Evolutionary conservation across 2,329 filamentous ascomycete species (phyloP).

Genomic region (Talaromyces sp.): DNA sequence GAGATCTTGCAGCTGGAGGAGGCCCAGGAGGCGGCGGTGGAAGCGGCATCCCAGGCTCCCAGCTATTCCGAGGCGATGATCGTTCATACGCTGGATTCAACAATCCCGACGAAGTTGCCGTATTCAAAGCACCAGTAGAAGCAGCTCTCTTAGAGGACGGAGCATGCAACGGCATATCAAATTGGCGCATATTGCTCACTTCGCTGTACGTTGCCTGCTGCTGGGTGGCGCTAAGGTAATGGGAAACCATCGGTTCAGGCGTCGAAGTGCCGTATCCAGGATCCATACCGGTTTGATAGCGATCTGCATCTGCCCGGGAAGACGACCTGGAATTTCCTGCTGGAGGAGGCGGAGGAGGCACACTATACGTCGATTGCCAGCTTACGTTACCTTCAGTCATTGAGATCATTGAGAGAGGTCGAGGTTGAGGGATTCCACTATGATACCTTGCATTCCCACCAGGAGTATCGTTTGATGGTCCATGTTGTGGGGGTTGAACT

Average conservation of each 20-base stretch:
- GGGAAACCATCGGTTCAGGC: constrained; percentile 10
- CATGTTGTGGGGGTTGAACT: constrained; percentile 24
- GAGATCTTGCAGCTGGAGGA: constrained; percentile 42
- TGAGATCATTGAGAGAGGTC: constrained; percentile 36
- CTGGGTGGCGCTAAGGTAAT: constrained; percentile 12
- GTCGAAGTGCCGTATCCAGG: constrained; percentile 6
- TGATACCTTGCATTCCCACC: constrained; percentile 17
- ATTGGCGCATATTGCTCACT: constrained; percentile 22
- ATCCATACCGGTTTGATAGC: constrained; percentile 25
- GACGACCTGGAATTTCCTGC: constrained; percentile 34
- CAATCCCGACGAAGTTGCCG: constrained; percentile 34
- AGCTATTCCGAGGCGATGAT: constrained; percentile 36
- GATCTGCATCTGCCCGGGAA: constrained; percentile 33
- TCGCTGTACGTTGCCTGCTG: constrained; percentile 23
- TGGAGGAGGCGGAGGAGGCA: constrained; percentile 38
- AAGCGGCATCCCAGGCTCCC: constrained; percentile 48
- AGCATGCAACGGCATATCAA: constrained; percentile 31
- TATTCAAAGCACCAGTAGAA: constrained; percentile 45
- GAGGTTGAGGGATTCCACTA: constrained; percentile 23
- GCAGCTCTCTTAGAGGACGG: constrained; percentile 46
- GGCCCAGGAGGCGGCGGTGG: constrained; percentile 50
- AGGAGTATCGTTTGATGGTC: constrained; percentile 15
- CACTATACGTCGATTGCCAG: constrained; percentile 32
- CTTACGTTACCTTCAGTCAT: constrained; percentile 27
- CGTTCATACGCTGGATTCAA: constrained; percentile 36